A percentile compares a stretch with the other conserved stretches of the same genome.
Conservation (phyloP, 164 flowering plant species). For the Vitis rotundifolia region DNA sequence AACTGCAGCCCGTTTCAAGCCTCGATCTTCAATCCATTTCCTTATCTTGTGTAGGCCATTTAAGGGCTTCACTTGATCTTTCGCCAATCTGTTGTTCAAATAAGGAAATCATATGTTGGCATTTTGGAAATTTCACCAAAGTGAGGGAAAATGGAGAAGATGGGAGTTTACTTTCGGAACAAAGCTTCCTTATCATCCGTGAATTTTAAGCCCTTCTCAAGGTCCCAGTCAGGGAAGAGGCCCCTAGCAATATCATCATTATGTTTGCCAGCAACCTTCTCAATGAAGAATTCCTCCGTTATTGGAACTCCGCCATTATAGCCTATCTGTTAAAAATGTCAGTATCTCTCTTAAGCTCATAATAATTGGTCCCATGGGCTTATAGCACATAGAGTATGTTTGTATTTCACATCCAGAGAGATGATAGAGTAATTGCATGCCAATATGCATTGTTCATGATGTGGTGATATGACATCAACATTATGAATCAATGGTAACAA, state of each 20-base stretch:
- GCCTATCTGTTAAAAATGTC: slow-evolving; percentile 52
- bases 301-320: slow-evolving; percentile 88
- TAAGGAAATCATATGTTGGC: background rate
- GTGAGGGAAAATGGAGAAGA: background rate
- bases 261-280: slow-evolving; percentile 72
- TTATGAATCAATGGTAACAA: too few relatives aligned
- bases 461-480: too few relatives aligned
- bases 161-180: slow-evolving; percentile 61
- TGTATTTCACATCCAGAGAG: too few relatives aligned
- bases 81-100: slow-evolving; percentile 55
- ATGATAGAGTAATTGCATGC: too few relatives aligned
- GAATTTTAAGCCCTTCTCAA: slow-evolving; percentile 54
- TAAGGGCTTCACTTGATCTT: slow-evolving; percentile 60
- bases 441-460: too few relatives aligned
- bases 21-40: slow-evolving; percentile 88
- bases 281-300: slow-evolving; percentile 60
- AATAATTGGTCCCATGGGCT: too few relatives aligned
- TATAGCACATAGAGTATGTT: too few relatives aligned
- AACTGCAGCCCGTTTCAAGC: slow-evolving; percentile 91
- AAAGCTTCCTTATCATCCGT: slow-evolving; percentile 80
- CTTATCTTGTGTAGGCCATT: slow-evolving; percentile 62
- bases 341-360: too few relatives aligned
- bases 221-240: slow-evolving; percentile 78
- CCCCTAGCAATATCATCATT: slow-evolving; percentile 51
- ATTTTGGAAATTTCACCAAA: background rate